These are phyloP conservation scores for Curvularia eragrostidis DNA, from an alignment of 2,329 filamentous ascomycete species.

Conservation along the genomic window DNA sequence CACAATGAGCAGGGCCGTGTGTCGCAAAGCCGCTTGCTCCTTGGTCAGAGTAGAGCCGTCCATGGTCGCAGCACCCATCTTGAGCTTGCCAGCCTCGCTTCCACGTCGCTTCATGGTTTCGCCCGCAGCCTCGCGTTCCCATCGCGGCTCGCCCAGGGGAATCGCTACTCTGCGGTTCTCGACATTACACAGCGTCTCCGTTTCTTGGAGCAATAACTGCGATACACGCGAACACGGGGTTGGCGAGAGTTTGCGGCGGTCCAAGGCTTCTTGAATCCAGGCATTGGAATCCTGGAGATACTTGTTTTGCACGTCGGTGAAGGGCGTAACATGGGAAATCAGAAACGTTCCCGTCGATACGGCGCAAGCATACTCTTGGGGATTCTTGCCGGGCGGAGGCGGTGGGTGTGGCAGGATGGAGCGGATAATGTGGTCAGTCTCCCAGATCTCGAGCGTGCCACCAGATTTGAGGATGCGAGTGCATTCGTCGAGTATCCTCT, in stretches of 20 bases:
- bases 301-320: slow-evolving; percentile 79
- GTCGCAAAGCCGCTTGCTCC: slow-evolving; percentile 75
- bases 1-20: slow-evolving; percentile 80
- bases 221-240: slow-evolving; percentile 81
- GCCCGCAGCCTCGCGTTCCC: slow-evolving; percentile 76
- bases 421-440: slow-evolving; percentile 82
- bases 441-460: slow-evolving; percentile 86
- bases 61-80: slow-evolving; percentile 38
- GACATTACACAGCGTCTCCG: slow-evolving; percentile 72
- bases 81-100: slow-evolving; percentile 56
- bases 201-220: slow-evolving; percentile 80
- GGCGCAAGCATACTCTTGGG: slow-evolving; percentile 69
- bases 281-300: slow-evolving; percentile 83
- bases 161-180: slow-evolving; percentile 82
- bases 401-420: slow-evolving; percentile 81
- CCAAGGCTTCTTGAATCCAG: slow-evolving; percentile 80
- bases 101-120: slow-evolving; percentile 59
- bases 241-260: slow-evolving; percentile 70
- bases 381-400: slow-evolving; percentile 62
- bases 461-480: slow-evolving; percentile 78
- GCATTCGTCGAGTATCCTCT: slow-evolving; percentile 71
- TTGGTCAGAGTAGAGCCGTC: slow-evolving; percentile 63
- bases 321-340: slow-evolving; percentile 81
- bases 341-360: slow-evolving; percentile 79
- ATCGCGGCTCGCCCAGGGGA: slow-evolving; percentile 81